Base-by-base conservation (phyloP, 352 stramenopile species). In the Pythium scleroteichum region DNA sequence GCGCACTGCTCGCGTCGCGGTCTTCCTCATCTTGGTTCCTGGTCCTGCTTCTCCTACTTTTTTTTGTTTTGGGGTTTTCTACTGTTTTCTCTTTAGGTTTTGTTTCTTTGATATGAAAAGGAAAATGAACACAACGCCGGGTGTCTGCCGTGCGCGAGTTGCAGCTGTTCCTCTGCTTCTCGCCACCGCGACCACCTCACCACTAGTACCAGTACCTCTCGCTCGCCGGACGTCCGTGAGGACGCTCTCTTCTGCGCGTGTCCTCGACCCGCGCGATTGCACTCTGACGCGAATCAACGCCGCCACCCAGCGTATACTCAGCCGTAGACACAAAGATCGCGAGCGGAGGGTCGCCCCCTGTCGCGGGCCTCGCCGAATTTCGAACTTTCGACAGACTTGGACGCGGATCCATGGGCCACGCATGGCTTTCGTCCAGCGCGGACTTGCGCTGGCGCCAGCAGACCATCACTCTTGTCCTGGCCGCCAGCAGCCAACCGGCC, bases 131-230 rank as follows among this genome's bases (percentile, higher is more conserved):
- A 48, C 44, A 42, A 44, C 20, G 53, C 19, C 32, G 13, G 53
- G 3, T 27, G 3, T 24, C 13, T n/a, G 13, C 13, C 13, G 38
- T 44, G 52, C 26, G 52, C 29, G 42, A 60, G 53, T 47, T 20
- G 32, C 60, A 68, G 60, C 60, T 68, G 58, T 68, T 68, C 60
- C 60, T 68, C 60, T 68, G 53, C 52, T 20, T 9, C 53, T 53
- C 52, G 41, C 27, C 46, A 39, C 39, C 52, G 14, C 24, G 20
- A 4, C 7, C 17, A 20, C 22, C 26, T 55, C 48, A 32, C 22
- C 45, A 24, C 26, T 51, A 12, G 22, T 24, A n/a, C 24, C 8
- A 17, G 48, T 27, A 38, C 40, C 29, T 29, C 17, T n/a, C 16
- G 13, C 39, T 38, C 46, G 22, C 8, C 19, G 19, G 23, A 10